Conservation (phyloP, 257 asterid species). For the Solanum stenotomum region DNA sequence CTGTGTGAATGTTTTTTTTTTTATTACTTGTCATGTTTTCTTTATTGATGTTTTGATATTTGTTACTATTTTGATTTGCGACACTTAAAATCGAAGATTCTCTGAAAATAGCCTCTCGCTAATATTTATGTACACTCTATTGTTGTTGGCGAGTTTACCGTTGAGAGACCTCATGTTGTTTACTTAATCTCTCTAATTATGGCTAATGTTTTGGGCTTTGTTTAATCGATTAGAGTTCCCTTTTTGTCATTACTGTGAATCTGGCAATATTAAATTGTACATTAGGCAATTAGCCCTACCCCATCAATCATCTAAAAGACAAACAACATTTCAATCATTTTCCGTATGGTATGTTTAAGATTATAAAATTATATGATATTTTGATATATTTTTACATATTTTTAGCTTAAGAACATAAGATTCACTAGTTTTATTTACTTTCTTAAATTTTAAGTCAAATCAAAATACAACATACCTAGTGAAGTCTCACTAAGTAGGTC, state of each 20-base stretch:
- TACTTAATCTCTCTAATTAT: not conserved
- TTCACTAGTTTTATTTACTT: rapidly evolving
- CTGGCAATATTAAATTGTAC: not conserved
- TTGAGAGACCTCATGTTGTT: not conserved
- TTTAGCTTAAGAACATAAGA: too few species aligned
- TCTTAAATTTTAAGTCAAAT: too few species aligned
- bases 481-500: too few species aligned
- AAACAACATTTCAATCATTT: slow-evolving; percentile 17
- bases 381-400: rapidly evolving
- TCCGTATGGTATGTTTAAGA: too few species aligned
- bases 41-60: rapidly evolving
- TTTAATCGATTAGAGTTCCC: not conserved
- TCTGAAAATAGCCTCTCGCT: too few species aligned
- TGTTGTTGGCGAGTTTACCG: not conserved
- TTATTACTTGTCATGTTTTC: too few species aligned
- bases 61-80: too few species aligned
- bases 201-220: not conserved
- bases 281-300: not conserved
- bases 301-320: slow-evolving; percentile 5
- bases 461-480: too few species aligned
- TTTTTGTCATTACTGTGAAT: not conserved
- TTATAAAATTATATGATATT: too few species aligned
- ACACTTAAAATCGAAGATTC: rapidly evolving
- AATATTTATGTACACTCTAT: too few species aligned
- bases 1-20: too few species aligned